Base-by-base conservation (phyloP, 2,329 filamentous ascomycete species). In the Ilyonectria sp. region DNA sequence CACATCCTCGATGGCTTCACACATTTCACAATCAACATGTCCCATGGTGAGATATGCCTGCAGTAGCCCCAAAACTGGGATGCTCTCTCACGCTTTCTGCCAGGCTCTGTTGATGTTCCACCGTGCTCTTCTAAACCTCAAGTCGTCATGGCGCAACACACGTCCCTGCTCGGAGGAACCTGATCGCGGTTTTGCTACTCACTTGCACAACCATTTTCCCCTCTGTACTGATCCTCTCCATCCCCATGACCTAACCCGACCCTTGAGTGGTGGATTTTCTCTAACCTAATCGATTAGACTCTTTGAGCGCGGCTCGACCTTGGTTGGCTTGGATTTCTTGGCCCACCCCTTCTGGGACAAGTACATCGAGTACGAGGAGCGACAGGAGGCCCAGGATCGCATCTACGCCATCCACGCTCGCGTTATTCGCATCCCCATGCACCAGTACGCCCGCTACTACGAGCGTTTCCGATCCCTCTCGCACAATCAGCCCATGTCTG, bases 311-410 rank as follows among this genome's bases (percentile, higher is more conserved):
- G 96, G 93, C 69, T 93, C 94, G 31, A 88, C 88, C 33, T 92
- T 89, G 75, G 94, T 97, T 46, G 96, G 96, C 17, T 87, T 98
- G 19, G 96, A 99, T 82, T 99, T 97, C 78, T 87, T 97, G 33
- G 92, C 95, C 2, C 94, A 98, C 79, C 94, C 94, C 1, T 98
- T 99, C 83, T 99, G 96, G 96, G 96, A 99, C 81, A 98, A 97
- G 82, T 99, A 97, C 78, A 90, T 99, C 71, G 96, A 98, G 79
- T 98, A 97, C 76, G 96, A 98, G 79, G 95, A 98, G 79, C 92
- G 95, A 2, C 86, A 95, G 69, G 94, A 97, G 76, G 90, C 92
- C 0, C 89, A 92, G 15, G 93, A 97, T 70, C 94, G 91, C 76
- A 93, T 98, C 61, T 97, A 97, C 74, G 90, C 89, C 46, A 94